phyloP scores from a whole-genome alignment of 2,329 filamentous ascomycete species.

The Epichloe amarillans region DNA sequence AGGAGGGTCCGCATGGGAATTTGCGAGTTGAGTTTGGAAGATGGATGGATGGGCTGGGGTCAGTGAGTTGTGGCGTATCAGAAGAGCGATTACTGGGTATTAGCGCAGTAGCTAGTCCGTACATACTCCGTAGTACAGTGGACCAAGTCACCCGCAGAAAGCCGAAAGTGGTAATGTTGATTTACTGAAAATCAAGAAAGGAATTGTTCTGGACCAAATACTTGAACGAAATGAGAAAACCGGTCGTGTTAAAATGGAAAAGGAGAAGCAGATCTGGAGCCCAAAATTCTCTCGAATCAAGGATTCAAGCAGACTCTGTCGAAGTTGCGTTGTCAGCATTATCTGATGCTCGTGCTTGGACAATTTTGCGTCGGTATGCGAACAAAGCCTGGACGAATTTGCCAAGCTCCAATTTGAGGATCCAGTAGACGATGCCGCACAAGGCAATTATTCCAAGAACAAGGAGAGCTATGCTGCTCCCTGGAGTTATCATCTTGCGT shows the following conservation, averaged over 20 bases:
- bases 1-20: not conserved
- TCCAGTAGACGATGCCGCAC: slow-evolving; percentile 17
- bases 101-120: not conserved
- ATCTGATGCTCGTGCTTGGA: not conserved
- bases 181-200: not conserved
- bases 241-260: too few species aligned
- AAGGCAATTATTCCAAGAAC: slow-evolving; percentile 18
- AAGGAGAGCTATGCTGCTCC: slow-evolving; percentile 17
- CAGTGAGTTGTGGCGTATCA: not conserved
- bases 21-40: not conserved
- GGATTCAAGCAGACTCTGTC: not conserved
- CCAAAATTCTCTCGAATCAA: not conserved
- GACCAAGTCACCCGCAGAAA: not conserved
- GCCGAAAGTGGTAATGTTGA: not conserved
- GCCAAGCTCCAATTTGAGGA: slow-evolving; percentile 16
- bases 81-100: too few species aligned
- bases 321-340: not conserved
- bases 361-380: slow-evolving; percentile 6
- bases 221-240: not conserved
- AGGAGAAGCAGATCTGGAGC: not conserved
- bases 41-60: not conserved
- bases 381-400: slow-evolving; percentile 17
- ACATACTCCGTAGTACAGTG: not conserved
- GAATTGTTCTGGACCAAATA: not conserved
- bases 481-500: slow-evolving; percentile 5